A percentile compares a stretch with the other conserved stretches of the same genome.
phyloP scores from a whole-genome alignment of 192 early-diverging fungal species.

The Coemansia sp. region DNA sequence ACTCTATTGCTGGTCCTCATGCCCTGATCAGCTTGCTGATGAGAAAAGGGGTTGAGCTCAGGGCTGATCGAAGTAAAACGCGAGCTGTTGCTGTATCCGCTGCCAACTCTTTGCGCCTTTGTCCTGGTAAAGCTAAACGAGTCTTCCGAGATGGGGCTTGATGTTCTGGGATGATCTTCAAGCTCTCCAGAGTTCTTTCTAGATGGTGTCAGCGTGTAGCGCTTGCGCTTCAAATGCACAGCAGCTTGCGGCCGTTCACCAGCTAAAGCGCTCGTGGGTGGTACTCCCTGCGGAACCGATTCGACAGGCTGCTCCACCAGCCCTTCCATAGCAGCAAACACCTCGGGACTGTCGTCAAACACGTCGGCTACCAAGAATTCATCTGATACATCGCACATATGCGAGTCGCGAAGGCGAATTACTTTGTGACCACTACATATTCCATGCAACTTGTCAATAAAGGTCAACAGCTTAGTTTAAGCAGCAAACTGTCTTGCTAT shows the following conservation, averaged over 20 bases:
- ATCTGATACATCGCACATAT: slow-evolving; percentile 45
- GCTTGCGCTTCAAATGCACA: slow-evolving; percentile 29
- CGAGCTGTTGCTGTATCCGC: no score
- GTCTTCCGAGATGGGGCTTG: no score
- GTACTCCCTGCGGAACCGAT: background rate
- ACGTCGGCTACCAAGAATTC: slow-evolving; percentile 43
- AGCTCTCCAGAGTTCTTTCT: background rate
- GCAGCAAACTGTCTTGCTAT: background rate
- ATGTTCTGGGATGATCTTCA: no score
- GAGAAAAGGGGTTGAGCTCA: slow-evolving; percentile 9
- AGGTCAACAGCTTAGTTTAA: background rate
- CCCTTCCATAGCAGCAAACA: slow-evolving; percentile 42
- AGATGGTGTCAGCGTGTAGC: slow-evolving; percentile 29
- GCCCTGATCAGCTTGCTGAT: background rate
- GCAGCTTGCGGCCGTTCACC: slow-evolving; percentile 1
- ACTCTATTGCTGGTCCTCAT: no score
- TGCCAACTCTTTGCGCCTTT: no score
- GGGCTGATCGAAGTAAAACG: slow-evolving; percentile 5
- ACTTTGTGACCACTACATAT: slow-evolving; percentile 25
- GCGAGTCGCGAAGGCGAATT: slow-evolving; percentile 35
- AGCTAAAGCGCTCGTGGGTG: background rate
- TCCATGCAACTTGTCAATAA: background rate
- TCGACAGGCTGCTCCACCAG: slow-evolving; percentile 1
- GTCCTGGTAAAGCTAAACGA: no score
- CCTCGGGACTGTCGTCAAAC: slow-evolving; percentile 45